Evolutionary conservation across 106 monocot genomes (phyloP).

Genomic region (Allium sativum): DNA sequence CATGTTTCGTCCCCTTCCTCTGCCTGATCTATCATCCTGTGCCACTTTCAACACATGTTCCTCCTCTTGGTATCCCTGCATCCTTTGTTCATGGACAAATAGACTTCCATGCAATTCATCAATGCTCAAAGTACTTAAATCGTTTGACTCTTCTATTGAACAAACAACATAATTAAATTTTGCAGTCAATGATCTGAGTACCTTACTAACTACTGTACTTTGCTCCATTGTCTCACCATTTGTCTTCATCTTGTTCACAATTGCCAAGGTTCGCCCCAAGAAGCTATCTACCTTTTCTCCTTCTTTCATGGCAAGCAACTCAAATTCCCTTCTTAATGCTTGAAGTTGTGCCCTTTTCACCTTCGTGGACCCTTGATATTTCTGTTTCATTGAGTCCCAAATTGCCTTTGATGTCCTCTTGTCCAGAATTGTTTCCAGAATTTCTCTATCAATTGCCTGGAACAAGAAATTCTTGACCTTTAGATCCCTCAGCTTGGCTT

Average conservation of each 20-base stretch:
- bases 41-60: not conserved
- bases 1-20: not conserved
- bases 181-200: not conserved
- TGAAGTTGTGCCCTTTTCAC: slow-evolving; percentile 7
- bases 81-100: slow-evolving; percentile 3
- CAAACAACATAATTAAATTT: slow-evolving; percentile 7
- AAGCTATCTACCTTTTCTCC: not conserved
- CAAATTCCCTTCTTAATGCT: slow-evolving; percentile 1
- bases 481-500: not conserved
- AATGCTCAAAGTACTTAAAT: not conserved
- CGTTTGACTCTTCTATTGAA: not conserved
- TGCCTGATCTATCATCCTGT: not conserved
- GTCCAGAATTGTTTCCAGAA: slow-evolving; percentile 6
- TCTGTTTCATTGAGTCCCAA: slow-evolving; percentile 3
- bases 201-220: not conserved
- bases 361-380: slow-evolving; percentile 5
- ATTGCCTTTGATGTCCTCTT: slow-evolving; percentile 2
- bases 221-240: slow-evolving; percentile 4
- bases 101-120: slow-evolving; percentile 3
- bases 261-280: not conserved
- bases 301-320: slow-evolving; percentile 1
- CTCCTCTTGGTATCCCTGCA: not conserved
- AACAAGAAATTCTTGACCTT: slow-evolving; percentile 8
- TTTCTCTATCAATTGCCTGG: slow-evolving; percentile 4
- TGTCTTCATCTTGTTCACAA: slow-evolving; percentile 1